Conservation (phyloP, 768 basidiomycete genomes). For the Leccinum longicurvipes region DNA sequence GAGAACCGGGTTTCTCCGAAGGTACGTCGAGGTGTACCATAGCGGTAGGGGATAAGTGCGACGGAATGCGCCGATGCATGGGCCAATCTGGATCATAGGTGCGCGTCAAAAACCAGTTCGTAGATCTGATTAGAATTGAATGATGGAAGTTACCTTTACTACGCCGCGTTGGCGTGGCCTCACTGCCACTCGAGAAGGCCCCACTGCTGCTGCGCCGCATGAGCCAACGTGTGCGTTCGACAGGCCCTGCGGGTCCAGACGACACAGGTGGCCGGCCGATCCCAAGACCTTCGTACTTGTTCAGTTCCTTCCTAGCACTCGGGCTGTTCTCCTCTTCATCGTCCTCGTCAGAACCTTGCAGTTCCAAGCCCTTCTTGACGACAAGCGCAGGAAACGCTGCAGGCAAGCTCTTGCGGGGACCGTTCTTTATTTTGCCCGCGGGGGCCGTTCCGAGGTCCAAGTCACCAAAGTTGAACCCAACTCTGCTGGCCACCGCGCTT, state of each 20-base stretch:
- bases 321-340: conserved; percentile 65
- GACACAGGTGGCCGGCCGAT: conserved; percentile 52
- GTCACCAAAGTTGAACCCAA: conserved; percentile 48
- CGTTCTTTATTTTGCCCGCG: conserved; percentile 42
- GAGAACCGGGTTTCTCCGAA: conserved; percentile 51
- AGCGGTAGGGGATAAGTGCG: conserved; percentile 47
- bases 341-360: conserved; percentile 55
- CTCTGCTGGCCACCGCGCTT: conserved; percentile 71
- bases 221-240: conserved; percentile 54
- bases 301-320: conserved; percentile 46
- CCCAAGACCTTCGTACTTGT: conserved; percentile 62
- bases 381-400: conserved; percentile 58
- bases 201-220: conserved; percentile 80
- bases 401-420: conserved; percentile 70
- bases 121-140: conserved; percentile 33
- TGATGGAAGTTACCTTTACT: conserved; percentile 46
- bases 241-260: conserved; percentile 28
- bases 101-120: neutral
- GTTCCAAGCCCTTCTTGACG: conserved; percentile 24
- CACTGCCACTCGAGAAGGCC: conserved; percentile 75
- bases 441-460: conserved; percentile 37
- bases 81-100: conserved; percentile 47
- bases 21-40: conserved; percentile 35
- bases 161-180: conserved; percentile 64
- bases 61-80: conserved; percentile 46